Evolutionary conservation across 441 rosid genomes (phyloP), one percentile per base, ranked within the genome.

Genomic region (Bruguiera hainesii): DNA sequence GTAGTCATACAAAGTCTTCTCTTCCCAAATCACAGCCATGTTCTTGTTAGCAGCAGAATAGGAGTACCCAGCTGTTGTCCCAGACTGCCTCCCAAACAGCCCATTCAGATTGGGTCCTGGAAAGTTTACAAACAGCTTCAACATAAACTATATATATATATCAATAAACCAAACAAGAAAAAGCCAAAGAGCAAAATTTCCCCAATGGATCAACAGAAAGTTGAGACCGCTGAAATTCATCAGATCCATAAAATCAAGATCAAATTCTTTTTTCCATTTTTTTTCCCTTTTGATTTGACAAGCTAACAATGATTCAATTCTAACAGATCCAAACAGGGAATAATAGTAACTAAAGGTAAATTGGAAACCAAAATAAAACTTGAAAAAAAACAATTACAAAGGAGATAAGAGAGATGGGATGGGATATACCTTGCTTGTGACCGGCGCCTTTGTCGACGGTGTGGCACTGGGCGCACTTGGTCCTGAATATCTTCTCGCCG

Each of bases 391-490:
- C 6, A 4, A 8, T 28, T 2, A 23, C 5, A 19, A 16, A 52
- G n/a, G 37, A 33, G 1, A 33, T 33, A 7, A 7, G 37, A 8
- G 37, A 33, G 37, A 33, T 33, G 9, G 2, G 37, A 33, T 33
- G 37, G 10, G 10, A 33, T 33, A 1, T 20, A 91, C 97, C 97
- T 83, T 91, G 96, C 70, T 91, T 91, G 81, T 91, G 94, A 71
- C 97, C 92, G 19, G 94, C 94, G 55, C 96, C 96, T 79, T 91
- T 79, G 0, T 91, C 92, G 72, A 84, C 92, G 76, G 90, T 91
- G 82, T 87, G 94, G 80, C 93, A 89, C 81, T 87, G 97, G 4
- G 97, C 97, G 72, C 96, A 91, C 83, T 91, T 89, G 50, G 83
- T 85, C 81, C 75, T 80, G 84, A 91, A 86, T 77, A 87, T 89